A percentile compares a stretch with the other conserved stretches of the same genome.
Evolutionary conservation across 108 stramenopile species (phyloP).

Genomic region (Heterococcus sp.): DNA sequence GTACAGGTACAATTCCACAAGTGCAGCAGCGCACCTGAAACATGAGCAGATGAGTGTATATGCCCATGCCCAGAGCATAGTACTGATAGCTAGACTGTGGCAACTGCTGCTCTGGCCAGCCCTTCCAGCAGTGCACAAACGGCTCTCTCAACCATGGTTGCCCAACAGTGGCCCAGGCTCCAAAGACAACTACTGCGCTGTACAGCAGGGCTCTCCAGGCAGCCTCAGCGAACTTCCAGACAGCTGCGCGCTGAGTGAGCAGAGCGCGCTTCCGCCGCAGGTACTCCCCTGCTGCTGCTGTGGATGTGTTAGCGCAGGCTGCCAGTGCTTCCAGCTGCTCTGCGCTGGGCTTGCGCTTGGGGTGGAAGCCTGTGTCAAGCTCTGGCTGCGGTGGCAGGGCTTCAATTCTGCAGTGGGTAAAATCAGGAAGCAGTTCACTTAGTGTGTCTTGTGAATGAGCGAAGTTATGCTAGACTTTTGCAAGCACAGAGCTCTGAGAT

Average conservation of each 20-base stretch:
- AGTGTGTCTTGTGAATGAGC: no score
- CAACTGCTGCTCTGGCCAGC: not conserved
- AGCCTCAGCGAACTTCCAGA: not conserved
- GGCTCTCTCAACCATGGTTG: not conserved
- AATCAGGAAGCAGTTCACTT: no score
- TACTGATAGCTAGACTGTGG: not conserved
- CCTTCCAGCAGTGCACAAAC: not conserved
- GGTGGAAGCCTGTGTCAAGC: not conserved
- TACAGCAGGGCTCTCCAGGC: not conserved
- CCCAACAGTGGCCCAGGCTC: not conserved
- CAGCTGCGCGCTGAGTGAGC: not conserved
- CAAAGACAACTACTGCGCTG: not conserved
- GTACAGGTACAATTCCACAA: no score
- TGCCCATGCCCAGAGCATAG: not conserved
- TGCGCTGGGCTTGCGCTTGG: not conserved
- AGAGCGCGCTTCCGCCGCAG: not conserved
- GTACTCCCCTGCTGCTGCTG: not conserved
- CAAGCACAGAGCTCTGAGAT: no score
- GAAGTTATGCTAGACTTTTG: no score
- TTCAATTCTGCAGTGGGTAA: no score
- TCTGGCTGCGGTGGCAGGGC: not conserved
- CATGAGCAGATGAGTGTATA: not conserved
- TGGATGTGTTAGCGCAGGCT: not conserved
- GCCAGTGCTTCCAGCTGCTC: not conserved
- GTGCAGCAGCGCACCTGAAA: no score